These are phyloP conservation scores for Pyrenochaeta sp. DNA, from an alignment of 2,329 filamentous ascomycete genomes.

Conservation along the genomic window DNA sequence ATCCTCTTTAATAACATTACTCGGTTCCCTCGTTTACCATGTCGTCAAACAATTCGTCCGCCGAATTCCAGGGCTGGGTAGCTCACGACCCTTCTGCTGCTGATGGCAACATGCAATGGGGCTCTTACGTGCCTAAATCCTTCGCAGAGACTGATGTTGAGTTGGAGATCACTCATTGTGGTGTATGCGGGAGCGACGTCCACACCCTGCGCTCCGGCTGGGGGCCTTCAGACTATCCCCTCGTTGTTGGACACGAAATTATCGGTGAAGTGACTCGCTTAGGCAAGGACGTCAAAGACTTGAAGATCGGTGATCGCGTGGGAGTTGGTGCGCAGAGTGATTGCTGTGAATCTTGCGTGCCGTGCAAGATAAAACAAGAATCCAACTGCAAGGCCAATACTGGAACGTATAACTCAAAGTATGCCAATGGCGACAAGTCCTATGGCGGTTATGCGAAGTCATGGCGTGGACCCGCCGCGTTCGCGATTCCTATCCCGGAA, in stretches of 20 bases:
- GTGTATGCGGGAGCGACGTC: slow-evolving; percentile 48
- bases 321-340: slow-evolving; percentile 60
- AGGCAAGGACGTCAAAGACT: slow-evolving; percentile 54
- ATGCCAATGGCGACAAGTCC: slow-evolving; percentile 67
- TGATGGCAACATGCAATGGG: slow-evolving; percentile 65
- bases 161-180: slow-evolving; percentile 52
- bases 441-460: slow-evolving; percentile 72
- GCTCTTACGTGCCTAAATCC: slow-evolving; percentile 53
- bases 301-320: slow-evolving; percentile 69
- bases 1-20: not conserved
- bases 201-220: slow-evolving; percentile 52
- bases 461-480: slow-evolving; percentile 78
- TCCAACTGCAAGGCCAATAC: slow-evolving; percentile 56
- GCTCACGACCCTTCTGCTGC: slow-evolving; percentile 59
- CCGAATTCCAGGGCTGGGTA: slow-evolving; percentile 65
- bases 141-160: slow-evolving; percentile 72
- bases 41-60: slow-evolving; percentile 40
- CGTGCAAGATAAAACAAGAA: slow-evolving; percentile 56
- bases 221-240: slow-evolving; percentile 60
- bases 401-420: slow-evolving; percentile 58
- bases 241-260: slow-evolving; percentile 53
- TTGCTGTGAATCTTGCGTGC: slow-evolving; percentile 58
- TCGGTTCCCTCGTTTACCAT: slow-evolving; percentile 14
- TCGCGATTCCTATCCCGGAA: slow-evolving; percentile 77
- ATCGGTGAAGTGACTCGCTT: slow-evolving; percentile 50